phyloP scores from a whole-genome alignment of 2,329 filamentous ascomycete genomes.

The Cladophialophora yegresii region DNA sequence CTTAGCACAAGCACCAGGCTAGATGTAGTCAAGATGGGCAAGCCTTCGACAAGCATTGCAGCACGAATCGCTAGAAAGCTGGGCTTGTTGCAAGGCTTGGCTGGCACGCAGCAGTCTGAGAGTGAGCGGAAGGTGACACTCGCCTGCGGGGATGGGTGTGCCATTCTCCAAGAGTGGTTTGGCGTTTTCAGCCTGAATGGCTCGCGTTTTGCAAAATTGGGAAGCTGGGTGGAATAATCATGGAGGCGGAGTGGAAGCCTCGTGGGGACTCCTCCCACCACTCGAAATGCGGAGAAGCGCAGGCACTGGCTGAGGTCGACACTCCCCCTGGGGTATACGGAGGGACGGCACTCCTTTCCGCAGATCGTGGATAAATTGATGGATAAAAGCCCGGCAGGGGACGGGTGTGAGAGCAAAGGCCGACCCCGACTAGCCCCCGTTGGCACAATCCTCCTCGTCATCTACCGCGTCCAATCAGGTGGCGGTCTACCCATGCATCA shows the following conservation, averaged over 20 bases:
- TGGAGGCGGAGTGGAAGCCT: neutral
- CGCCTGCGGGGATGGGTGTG: conserved; percentile 15
- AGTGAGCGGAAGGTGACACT: conserved; percentile 6
- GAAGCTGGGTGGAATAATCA: conserved; percentile 6
- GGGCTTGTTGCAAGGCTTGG: conserved; percentile 20
- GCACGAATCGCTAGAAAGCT: neutral
- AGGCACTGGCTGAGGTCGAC: conserved; percentile 6
- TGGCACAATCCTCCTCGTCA: conserved; percentile 10
- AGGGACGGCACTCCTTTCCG: conserved; percentile 17
- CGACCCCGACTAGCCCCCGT: neutral
- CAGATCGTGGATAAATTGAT: conserved; percentile 19
- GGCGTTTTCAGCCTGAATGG: conserved; percentile 27
- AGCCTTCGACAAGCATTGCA: conserved; percentile 17
- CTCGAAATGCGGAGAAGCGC: conserved; percentile 9
- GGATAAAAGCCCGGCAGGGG: conserved; percentile 12
- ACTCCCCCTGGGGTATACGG: conserved; percentile 11
- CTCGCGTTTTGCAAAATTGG: neutral
- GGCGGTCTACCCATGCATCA: neutral
- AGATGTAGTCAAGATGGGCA: conserved; percentile 24
- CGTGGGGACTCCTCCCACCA: neutral
- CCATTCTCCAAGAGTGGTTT: conserved; percentile 11
- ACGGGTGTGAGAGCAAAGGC: neutral
- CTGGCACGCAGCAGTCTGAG: conserved; percentile 5
- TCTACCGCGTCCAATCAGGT: conserved; percentile 8
- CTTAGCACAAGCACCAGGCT: conserved; percentile 9